Base-by-base conservation (phyloP, 2,329 filamentous ascomycete genomes). In the Alternaria angustiovoidea region DNA sequence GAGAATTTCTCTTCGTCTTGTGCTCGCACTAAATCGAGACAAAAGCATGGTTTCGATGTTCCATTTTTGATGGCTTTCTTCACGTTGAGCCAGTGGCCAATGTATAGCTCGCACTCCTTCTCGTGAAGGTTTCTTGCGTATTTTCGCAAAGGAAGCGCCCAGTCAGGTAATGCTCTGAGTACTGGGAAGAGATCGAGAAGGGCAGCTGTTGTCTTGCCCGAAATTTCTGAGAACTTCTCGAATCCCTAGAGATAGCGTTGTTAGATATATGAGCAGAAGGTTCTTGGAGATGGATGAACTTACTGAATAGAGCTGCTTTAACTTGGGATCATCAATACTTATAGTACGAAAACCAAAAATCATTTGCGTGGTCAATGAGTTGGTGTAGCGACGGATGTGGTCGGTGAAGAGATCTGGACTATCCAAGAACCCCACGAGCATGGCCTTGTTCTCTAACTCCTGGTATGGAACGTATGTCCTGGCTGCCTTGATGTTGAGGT, bases 371-470 rank as follows among this genome's bases (percentile, higher is more conserved):
- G 81, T 82, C 8, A 86, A 64, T 1, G 83, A 82, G 48, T 80
- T 82, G 2, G 81, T 80, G 61, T 84, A 86, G 30, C 83, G 78
- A 11, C 81, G 75, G 18, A 85, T 77, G 51, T 84, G 81, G 11
- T 82, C 69, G 5, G 79, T 54, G 44, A 83, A 83, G 1, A 77
- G 59, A 1, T 80, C 64, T 0, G 84, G 84, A 7, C 72, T 60
- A 0, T 81, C 78, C 4, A 87, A 64, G 18, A 88, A 71, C 7
- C 83, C 81, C 44, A 76, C 61, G 20, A 86, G 74, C 84, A 88
- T 84, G 51, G 83, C 80, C 66, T 83, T 85, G 70, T 83, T 85
- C 68, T 88, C 85, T 3, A 87, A 77, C 48, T 83, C 80, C 63
- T 87, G 85, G 63, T 87, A 87, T 0, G 84, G 82, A 0, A 86